These are phyloP conservation scores for Eudorina sp. DNA, from an alignment of 139 green algal genomes.

Conservation along the genomic window DNA sequence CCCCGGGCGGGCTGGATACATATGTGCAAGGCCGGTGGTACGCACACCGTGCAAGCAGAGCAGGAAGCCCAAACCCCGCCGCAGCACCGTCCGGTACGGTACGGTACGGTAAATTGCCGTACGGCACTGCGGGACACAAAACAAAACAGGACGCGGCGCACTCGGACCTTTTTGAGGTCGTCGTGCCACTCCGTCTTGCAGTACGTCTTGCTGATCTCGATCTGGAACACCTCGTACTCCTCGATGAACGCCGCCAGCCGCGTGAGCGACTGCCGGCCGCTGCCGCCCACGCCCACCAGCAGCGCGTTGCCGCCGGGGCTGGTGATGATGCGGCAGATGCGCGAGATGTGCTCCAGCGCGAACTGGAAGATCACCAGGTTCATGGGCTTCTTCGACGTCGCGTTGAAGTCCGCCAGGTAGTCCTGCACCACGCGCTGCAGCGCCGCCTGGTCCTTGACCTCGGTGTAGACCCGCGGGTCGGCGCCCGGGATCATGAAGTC, in stretches of 20 bases:
- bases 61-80: too few relatives aligned
- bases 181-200: conserved; percentile 78
- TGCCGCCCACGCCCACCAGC: conserved; percentile 83
- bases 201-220: conserved; percentile 86
- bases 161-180: conserved; percentile 63
- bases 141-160: too few relatives aligned
- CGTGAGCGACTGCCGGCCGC: conserved; percentile 77
- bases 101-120: too few relatives aligned
- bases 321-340: conserved; percentile 81
- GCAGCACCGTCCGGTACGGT: too few relatives aligned
- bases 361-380: conserved; percentile 84
- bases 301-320: conserved; percentile 80
- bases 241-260: conserved; percentile 82
- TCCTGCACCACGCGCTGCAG: conserved; percentile 66
- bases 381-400: conserved; percentile 83
- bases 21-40: too few relatives aligned
- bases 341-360: conserved; percentile 81
- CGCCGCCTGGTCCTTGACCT: conserved; percentile 64
- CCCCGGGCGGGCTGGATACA: too few relatives aligned
- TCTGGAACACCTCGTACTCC: conserved; percentile 75
- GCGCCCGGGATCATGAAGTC: conserved; percentile 84
- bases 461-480: conserved; percentile 65
- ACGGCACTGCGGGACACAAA: too few relatives aligned
- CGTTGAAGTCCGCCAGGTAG: conserved; percentile 83
- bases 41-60: too few relatives aligned